phyloP scores from a whole-genome alignment of 352 stramenopile genomes.

The Globisporangium polare region DNA sequence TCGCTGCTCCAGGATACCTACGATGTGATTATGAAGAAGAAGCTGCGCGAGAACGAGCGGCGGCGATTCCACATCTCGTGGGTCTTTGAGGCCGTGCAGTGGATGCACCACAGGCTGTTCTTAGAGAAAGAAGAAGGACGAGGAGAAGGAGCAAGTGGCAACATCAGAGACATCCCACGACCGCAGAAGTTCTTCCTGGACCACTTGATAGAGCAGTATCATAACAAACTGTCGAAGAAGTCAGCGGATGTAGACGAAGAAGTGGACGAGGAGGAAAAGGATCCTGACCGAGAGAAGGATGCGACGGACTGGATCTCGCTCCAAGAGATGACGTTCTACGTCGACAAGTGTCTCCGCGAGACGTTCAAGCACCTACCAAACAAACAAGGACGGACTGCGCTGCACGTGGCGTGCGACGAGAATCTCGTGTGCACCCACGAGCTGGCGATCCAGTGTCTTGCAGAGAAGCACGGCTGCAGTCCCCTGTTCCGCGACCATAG shows the following conservation, averaged over 20 bases:
- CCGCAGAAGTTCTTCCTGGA: slow-evolving; percentile 42
- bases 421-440: slow-evolving; percentile 82
- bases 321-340: slow-evolving; percentile 50
- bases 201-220: slow-evolving; percentile 41
- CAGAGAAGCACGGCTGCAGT: slow-evolving; percentile 51
- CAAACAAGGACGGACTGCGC: slow-evolving; percentile 52
- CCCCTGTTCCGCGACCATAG: slow-evolving; percentile 51
- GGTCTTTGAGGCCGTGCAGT: slow-evolving; percentile 51
- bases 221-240: slow-evolving; percentile 26
- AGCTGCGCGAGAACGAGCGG: slow-evolving; percentile 58
- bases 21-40: slow-evolving; percentile 45
- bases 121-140: not conserved
- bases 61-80: slow-evolving; percentile 63
- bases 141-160: not conserved
- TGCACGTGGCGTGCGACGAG: slow-evolving; percentile 77
- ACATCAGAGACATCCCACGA: slow-evolving; percentile 11
- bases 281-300: slow-evolving; percentile 24
- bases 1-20: slow-evolving; percentile 36
- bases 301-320: slow-evolving; percentile 46
- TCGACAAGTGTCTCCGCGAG: slow-evolving; percentile 55
- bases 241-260: slow-evolving; percentile 22
- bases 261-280: slow-evolving; percentile 23
- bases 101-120: slow-evolving; percentile 37
- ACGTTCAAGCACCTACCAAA: slow-evolving; percentile 65
- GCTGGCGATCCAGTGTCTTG: slow-evolving; percentile 47